Conservation (phyloP, 352 stramenopile species). For the Phytophthora tubulina region DNA sequence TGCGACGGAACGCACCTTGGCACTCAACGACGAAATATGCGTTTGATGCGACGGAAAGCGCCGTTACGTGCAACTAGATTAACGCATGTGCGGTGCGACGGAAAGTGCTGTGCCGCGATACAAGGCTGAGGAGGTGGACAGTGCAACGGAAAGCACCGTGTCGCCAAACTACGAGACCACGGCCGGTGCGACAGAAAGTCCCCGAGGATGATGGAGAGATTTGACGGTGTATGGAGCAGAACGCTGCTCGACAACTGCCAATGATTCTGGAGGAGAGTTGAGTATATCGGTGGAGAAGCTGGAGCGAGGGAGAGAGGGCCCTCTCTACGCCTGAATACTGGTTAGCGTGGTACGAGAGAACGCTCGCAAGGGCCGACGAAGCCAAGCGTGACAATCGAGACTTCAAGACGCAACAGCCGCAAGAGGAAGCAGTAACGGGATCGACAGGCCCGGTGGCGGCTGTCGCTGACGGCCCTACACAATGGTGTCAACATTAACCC, state of each 20-base stretch:
- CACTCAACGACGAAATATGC: no score
- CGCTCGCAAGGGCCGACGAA: not conserved
- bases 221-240: not conserved
- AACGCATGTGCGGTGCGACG: no score
- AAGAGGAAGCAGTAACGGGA: not conserved
- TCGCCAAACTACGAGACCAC: no score
- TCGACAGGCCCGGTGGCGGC: not conserved
- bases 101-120: no score
- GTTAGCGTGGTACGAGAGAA: conserved; percentile 12
- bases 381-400: conserved; percentile 10
- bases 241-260: not conserved
- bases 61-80: no score
- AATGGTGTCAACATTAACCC: no score
- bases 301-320: not conserved
- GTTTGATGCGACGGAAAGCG: no score
- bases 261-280: not conserved
- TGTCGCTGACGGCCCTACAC: not conserved
- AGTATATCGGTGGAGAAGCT: not conserved
- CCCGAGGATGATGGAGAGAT: conserved; percentile 4
- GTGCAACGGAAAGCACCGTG: no score
- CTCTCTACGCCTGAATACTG: conserved; percentile 3
- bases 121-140: no score
- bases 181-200: no score
- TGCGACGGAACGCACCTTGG: no score
- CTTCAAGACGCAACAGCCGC: not conserved